phyloP scores from a whole-genome alignment of 768 basidiomycete genomes.

The Infundibulicybe gibba region DNA sequence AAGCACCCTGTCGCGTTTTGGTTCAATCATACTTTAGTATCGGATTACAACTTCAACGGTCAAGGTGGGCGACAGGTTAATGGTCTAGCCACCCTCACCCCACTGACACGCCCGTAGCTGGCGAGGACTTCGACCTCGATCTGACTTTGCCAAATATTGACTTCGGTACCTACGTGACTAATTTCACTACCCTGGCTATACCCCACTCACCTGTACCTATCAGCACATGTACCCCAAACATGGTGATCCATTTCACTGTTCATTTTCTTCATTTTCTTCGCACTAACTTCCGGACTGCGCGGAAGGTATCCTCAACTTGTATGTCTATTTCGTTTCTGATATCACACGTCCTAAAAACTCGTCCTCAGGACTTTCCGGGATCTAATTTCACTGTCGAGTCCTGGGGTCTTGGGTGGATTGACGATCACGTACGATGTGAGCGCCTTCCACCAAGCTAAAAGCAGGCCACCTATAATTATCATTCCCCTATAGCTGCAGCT shows the following conservation, averaged over 20 bases:
- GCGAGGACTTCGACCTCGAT: slow-evolving; percentile 52
- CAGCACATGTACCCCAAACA: slow-evolving; percentile 40
- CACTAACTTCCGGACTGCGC: background rate
- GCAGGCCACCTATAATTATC: background rate
- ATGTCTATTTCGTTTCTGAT: slow-evolving; percentile 3
- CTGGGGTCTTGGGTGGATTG: slow-evolving; percentile 60
- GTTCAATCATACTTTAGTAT: slow-evolving; percentile 37
- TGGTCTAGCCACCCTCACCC: background rate
- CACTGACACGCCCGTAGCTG: slow-evolving; percentile 27
- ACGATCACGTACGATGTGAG: slow-evolving; percentile 44
- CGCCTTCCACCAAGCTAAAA: background rate
- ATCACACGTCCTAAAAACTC: background rate
- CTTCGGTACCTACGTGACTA: slow-evolving; percentile 50
- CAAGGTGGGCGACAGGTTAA: slow-evolving; percentile 28
- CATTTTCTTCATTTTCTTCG: background rate
- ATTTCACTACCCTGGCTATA: slow-evolving; percentile 3
- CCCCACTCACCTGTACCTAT: slow-evolving; percentile 17
- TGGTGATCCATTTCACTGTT: slow-evolving; percentile 23
- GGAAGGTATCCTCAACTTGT: slow-evolving; percentile 34
- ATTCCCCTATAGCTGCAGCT: slow-evolving; percentile 36
- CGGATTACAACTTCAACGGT: slow-evolving; percentile 57
- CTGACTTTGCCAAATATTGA: slow-evolving; percentile 48
- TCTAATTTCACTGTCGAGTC: slow-evolving; percentile 43
- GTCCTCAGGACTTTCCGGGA: slow-evolving; percentile 37
- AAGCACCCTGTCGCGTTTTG: slow-evolving; percentile 36